These are phyloP conservation scores for Colletotrichum liaoningense DNA, from an alignment of 2,329 filamentous ascomycete genomes.

Conservation along the genomic window DNA sequence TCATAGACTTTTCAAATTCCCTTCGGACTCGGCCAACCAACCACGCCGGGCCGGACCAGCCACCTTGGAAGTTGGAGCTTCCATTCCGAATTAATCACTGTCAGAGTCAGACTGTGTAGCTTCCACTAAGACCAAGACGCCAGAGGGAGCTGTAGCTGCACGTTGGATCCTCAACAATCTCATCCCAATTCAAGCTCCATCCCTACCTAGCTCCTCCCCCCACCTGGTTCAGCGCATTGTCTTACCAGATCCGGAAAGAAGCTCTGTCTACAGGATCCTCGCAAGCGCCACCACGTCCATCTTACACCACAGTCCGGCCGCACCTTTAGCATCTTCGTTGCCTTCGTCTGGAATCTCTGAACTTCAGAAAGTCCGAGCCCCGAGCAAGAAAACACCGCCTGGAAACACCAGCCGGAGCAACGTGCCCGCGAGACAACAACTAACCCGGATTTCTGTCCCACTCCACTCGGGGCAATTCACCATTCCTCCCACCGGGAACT, in stretches of 20 bases:
- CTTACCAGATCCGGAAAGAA: slow-evolving; percentile 29
- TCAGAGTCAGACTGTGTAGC: background rate
- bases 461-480: background rate
- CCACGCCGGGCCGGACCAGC: background rate
- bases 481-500: background rate
- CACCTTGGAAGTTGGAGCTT: background rate
- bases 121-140: background rate
- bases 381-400: slow-evolving; percentile 1
- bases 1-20: slow-evolving; percentile 29
- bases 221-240: background rate
- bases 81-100: background rate
- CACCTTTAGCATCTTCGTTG: background rate
- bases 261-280: slow-evolving; percentile 3
- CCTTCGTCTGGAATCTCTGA: slow-evolving; percentile 5
- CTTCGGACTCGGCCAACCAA: slow-evolving; percentile 17
- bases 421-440: slow-evolving; percentile 15
- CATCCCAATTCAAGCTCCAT: background rate
- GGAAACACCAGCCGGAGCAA: background rate
- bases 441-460: background rate
- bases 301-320: background rate
- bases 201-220: background rate
- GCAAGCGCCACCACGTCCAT: slow-evolving; percentile 1
- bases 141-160: background rate
- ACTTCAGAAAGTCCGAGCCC: slow-evolving; percentile 19
- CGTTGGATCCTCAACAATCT: slow-evolving; percentile 3